Percentiles rank a stretch among this genome's conserved stretches.
Conservation (phyloP, 257 asterid genomes). For the Solanum etuberosum region DNA sequence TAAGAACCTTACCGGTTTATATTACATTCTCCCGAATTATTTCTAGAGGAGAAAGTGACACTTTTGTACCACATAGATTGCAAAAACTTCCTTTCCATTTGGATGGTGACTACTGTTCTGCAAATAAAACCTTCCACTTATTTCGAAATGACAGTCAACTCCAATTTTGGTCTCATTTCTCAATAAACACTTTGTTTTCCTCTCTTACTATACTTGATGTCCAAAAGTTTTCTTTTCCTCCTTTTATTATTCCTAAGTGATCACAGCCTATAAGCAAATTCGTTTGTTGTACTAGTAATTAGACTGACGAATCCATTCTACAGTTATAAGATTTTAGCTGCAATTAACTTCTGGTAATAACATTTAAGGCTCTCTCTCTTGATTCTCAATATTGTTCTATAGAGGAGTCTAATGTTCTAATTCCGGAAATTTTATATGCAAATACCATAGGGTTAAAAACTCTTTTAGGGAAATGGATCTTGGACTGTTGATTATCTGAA, state of each 20-base stretch:
- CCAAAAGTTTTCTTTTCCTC: background rate
- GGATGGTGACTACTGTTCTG: background rate
- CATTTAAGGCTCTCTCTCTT: background rate
- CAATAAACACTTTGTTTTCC: background rate
- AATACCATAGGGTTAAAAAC: background rate
- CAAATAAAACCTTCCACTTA: background rate
- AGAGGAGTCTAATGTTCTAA: background rate
- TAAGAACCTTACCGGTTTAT: background rate
- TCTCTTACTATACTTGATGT: background rate
- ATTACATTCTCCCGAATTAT: background rate
- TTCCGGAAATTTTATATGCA: background rate
- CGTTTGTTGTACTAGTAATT: background rate
- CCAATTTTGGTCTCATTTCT: background rate
- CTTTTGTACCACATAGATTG: background rate
- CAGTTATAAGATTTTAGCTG: background rate
- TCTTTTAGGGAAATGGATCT: background rate
- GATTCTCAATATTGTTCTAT: background rate
- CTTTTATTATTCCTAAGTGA: background rate
- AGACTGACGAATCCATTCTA: background rate
- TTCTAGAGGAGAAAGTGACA: background rate
- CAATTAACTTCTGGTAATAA: background rate
- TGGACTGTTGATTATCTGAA: background rate
- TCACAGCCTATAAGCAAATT: background rate
- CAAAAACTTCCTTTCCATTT: background rate
- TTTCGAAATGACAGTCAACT: background rate